phyloP scores from a whole-genome alignment of 306 rosid genomes.

The Elaeagnus macrophylla region DNA sequence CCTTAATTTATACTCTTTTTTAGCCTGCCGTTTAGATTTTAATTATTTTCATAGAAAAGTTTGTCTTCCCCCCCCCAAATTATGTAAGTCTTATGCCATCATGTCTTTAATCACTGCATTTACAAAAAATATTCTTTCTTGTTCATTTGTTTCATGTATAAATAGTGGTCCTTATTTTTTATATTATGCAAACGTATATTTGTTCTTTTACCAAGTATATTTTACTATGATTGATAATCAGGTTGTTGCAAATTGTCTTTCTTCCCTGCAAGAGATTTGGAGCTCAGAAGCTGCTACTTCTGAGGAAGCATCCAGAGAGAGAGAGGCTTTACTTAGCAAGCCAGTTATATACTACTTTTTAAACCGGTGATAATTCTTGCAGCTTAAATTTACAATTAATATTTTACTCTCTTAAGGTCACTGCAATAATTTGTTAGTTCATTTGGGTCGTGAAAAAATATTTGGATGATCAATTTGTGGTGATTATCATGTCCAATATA shows the following conservation, averaged over 20 bases:
- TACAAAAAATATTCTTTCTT: too few species aligned
- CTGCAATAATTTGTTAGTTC: not conserved
- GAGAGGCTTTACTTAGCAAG: constrained; percentile 90
- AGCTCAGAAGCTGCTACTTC: constrained; percentile 69
- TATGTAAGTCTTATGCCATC: too few species aligned
- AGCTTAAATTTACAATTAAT: too few species aligned
- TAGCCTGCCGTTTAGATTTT: too few species aligned
- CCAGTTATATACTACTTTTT: constrained; percentile 64
- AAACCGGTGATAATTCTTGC: constrained; percentile 45
- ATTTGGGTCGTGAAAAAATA: not conserved
- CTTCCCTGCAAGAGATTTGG: constrained; percentile 96
- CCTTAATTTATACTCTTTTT: too few species aligned
- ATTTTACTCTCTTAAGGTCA: too few species aligned
- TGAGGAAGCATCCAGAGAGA: constrained; percentile 89
- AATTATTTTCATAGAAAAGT: too few species aligned
- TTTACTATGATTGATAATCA: constrained; percentile 10
- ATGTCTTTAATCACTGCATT: too few species aligned
- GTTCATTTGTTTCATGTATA: too few species aligned
- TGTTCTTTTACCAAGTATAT: not conserved
- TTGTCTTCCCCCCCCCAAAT: too few species aligned
- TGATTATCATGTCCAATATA: too few species aligned
- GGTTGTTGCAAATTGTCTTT: constrained; percentile 95
- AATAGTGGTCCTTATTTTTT: not conserved
- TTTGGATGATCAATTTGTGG: not conserved
- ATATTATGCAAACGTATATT: not conserved